Evolutionary conservation across 768 basidiomycete species (phyloP), one percentile per base, ranked within the genome.

Genomic region (Rossbeevera mucosa): DNA sequence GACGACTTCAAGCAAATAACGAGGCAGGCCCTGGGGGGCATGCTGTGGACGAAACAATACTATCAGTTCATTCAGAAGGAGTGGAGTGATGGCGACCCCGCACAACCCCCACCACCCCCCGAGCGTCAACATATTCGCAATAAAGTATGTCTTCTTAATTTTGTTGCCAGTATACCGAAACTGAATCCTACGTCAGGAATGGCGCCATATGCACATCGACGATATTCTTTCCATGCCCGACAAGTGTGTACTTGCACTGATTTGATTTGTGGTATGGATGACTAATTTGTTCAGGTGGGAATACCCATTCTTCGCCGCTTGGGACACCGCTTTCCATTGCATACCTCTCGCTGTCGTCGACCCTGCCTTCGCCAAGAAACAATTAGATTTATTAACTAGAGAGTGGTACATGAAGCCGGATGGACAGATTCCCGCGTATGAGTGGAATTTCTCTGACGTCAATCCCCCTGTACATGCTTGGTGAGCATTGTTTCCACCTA

Each of bases 361-460:
- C 64, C 87, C 96, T 2, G 76, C 83, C 1, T 98, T 96, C 63
- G 94, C 96, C 21, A 99, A 99, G 76, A 94, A 95, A 68, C 96
- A 99, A 68, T 80, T 99, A 30, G 95, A 97, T 68, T 67, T 98
- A 54, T 79, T 99, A 62, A 97, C 95, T 2, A 80, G 96, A 51
- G 96, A 99, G 72, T 99, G 96, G 96, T 99, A 98, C 72, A 91
- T 92, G 89, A 96, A 96, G 68, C 96, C 96, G 1, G 95, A 98
- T 67, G 96, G 96, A 30, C 94, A 96, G 64, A 88, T 99, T 52
- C 96, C 96, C 3, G 96, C 96, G 0, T 99, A 98, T 68, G 96
- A 99, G 69, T 99, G 96, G 96, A 98, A 99, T 67, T 98, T 96
- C 63, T 82, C 86, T 46, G 96, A 99, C 66, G 96, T 98, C 57